phyloP scores from a whole-genome alignment of 495 filamentous ascomycete species.

The Penicillium crystallinum region DNA sequence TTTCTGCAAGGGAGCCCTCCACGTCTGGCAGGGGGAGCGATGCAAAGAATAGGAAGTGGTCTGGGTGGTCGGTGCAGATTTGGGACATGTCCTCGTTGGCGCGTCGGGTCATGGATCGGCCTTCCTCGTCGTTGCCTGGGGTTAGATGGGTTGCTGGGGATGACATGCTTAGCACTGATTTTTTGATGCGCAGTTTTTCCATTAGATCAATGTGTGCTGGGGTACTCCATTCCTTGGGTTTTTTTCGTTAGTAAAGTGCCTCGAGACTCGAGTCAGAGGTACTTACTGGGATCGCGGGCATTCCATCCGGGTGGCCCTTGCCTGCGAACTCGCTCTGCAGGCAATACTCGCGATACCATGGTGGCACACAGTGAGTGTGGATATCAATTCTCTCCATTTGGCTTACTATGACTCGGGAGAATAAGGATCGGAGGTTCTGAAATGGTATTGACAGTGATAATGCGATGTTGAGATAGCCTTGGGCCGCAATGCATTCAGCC shows the following conservation, averaged over 20 bases:
- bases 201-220: conserved; percentile 44
- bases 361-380: conserved; percentile 35
- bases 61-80: conserved; percentile 30
- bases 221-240: conserved; percentile 34
- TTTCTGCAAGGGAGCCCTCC: conserved; percentile 37
- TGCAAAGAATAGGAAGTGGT: conserved; percentile 45
- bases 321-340: conserved; percentile 27
- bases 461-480: not conserved
- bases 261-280: not conserved
- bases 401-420: not conserved
- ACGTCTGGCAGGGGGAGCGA: conserved; percentile 47
- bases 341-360: conserved; percentile 29
- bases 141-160: conserved; percentile 46
- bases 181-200: conserved; percentile 37
- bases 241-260: not conserved
- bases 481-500: not conserved
- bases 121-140: conserved; percentile 27
- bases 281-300: conserved; percentile 40
- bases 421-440: not conserved
- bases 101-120: conserved; percentile 24
- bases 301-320: conserved; percentile 39
- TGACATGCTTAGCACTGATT: conserved; percentile 48
- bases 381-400: conserved; percentile 29
- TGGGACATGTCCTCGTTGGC: conserved; percentile 38
- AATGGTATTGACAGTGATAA: not conserved